Conservation (phyloP, 768 basidiomycete genomes). For the Tricholoma saponaceum region DNA sequence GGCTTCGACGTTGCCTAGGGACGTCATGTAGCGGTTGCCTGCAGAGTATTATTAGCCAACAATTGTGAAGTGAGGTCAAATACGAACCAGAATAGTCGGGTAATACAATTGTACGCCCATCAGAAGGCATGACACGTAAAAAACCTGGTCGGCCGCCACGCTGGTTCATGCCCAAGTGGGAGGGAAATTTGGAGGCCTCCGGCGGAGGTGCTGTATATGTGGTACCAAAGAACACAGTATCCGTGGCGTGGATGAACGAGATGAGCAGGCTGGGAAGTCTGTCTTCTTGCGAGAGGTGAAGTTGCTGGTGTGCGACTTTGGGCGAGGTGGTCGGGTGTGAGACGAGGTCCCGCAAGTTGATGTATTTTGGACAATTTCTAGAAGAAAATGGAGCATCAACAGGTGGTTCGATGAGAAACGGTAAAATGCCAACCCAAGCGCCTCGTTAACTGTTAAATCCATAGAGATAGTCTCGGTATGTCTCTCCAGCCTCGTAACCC, state of each 20-base stretch:
- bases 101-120: conserved; percentile 50
- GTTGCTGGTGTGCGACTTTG: conserved; percentile 28
- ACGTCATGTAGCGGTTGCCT: conserved; percentile 64
- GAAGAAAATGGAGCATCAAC: background rate
- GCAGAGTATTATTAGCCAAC: background rate
- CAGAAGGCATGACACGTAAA: conserved; percentile 51
- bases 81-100: conserved; percentile 57
- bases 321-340: conserved; percentile 38
- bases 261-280: conserved; percentile 49
- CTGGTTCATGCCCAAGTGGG: conserved; percentile 61
- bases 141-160: conserved; percentile 63
- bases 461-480: conserved; percentile 28
- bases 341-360: conserved; percentile 50
- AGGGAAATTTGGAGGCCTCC: conserved; percentile 41
- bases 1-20: conserved; percentile 57
- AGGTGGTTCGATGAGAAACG: background rate
- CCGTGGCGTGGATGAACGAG: conserved; percentile 41
- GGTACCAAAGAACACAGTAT: conserved; percentile 55
- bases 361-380: conserved; percentile 72
- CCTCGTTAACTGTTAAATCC: conserved; percentile 46
- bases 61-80: no score
- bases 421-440: conserved; percentile 45
- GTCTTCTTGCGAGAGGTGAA: conserved; percentile 28
- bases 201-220: conserved; percentile 37
- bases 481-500: conserved; percentile 28